Evolutionary conservation across 2,329 filamentous ascomycete species (phyloP), one percentile per base, ranked within the genome.

Genomic region (Aurifilum marmelostoma): DNA sequence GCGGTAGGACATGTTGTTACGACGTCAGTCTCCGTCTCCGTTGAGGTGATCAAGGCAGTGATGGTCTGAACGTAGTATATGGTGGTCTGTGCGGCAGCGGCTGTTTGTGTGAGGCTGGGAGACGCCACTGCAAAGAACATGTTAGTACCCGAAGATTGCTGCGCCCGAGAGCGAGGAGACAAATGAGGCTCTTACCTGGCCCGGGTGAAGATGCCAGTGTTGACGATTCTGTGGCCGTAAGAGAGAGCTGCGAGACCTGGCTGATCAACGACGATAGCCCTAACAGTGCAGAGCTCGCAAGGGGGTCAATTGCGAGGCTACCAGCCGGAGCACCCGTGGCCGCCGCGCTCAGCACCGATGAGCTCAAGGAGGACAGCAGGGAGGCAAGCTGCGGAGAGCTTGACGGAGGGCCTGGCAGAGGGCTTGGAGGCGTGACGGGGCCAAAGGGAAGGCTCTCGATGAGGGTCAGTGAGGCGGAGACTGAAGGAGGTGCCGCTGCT

Each of bases 21-120:
- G 34, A 68, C 54, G 21, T 63, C 67, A 24, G 29, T 67, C 47
- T 66, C 50, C 11, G 60, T 32, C 16, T 52, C 56, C 3, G 68
- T 71, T 27, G 66, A 68, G 27, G 66, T 70, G 21, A 71, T 70
- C 54, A 71, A 29, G 27, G 65, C 68, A 29, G 70, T 71, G 27
- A 71, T 70, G 14, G 70, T 71, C 34, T 66, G 68, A 21, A 70
- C 63, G 18, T 70, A 70, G 66, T 71, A 71, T 29, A 71, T 67
- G 24, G 70, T 71, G 37, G 66, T 70, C 37, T 66, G 47, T 12
- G 52, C 70, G 24, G 58, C 66, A 59, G 64, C 41, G 14, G 41
- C 32, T 9, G 32, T 29, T 16, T 50, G 41, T 27, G 39, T 60
- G n/a, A 50, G 29, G 39, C 52, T 59, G 16, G 63, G 32, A 16